Conservation (phyloP, 2,329 filamentous ascomycete genomes). For the Fusarium caatingaense region DNA sequence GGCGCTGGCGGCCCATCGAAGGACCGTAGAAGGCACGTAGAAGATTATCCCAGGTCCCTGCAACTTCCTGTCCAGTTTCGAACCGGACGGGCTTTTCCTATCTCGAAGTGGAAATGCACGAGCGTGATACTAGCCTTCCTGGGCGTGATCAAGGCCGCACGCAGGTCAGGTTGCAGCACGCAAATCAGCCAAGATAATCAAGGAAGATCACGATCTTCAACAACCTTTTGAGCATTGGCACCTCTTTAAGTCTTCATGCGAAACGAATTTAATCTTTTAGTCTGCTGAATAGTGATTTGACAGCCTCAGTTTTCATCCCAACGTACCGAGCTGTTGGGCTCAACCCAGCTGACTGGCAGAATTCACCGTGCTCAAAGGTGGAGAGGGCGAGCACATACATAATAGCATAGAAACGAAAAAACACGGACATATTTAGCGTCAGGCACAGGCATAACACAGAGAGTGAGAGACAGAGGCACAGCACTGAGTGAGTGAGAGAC, state of each 20-base stretch:
- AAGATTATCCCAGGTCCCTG: constrained; percentile 20
- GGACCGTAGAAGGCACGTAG: constrained; percentile 40
- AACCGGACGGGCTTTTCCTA: constrained; percentile 29
- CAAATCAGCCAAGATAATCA: constrained; percentile 10
- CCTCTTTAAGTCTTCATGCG: constrained; percentile 26
- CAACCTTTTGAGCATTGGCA: constrained; percentile 21
- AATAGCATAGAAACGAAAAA: neutral
- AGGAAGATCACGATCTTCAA: constrained; percentile 18
- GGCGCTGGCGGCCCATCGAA: constrained; percentile 39
- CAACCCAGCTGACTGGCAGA: constrained; percentile 3
- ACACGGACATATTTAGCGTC: neutral
- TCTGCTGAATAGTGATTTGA: neutral
- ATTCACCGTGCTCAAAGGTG: constrained; percentile 18
- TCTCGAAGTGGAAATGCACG: constrained; percentile 39
- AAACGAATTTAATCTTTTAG: neutral
- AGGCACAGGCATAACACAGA: constrained; percentile 5
- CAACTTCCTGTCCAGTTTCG: constrained; percentile 32
- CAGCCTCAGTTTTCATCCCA: constrained; percentile 16
- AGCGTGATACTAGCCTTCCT: constrained; percentile 37
- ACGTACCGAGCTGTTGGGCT: constrained; percentile 18
- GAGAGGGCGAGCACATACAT: constrained; percentile 5
- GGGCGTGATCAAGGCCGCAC: constrained; percentile 39
- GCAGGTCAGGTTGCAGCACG: constrained; percentile 39
- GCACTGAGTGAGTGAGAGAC: neutral
- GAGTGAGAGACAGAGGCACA: neutral